These are phyloP conservation scores for Naematelia aurantialba DNA, from an alignment of 768 basidiomycete genomes.

Conservation along the genomic window DNA sequence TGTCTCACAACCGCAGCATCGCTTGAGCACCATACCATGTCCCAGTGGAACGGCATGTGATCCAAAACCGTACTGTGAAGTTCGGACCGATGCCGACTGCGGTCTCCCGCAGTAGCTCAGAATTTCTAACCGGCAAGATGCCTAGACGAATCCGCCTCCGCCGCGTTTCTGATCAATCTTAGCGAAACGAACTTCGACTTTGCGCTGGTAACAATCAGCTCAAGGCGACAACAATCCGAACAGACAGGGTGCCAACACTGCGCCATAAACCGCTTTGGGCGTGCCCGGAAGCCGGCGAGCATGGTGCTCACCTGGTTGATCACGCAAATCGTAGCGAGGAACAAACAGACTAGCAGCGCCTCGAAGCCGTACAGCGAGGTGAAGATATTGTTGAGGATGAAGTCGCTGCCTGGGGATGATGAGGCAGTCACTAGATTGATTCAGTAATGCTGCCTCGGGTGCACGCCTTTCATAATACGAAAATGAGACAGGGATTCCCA, in stretches of 20 bases:
- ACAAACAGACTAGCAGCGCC: constrained; percentile 68
- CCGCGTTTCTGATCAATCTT: constrained; percentile 86
- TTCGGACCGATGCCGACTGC: too few relatives aligned
- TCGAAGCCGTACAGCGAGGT: constrained; percentile 80
- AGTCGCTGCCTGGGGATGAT: constrained; percentile 58
- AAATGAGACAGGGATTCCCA: neutral
- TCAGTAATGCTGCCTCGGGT: neutral
- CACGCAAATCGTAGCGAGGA: constrained; percentile 77
- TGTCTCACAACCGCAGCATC: too few relatives aligned
- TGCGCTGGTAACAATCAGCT: constrained; percentile 55
- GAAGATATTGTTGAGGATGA: constrained; percentile 73
- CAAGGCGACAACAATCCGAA: neutral
- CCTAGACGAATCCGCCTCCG: constrained; percentile 74
- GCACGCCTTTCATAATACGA: neutral
- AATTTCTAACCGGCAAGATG: neutral
- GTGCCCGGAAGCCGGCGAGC: neutral
- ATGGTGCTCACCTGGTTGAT: constrained; percentile 64
- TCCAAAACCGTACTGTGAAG: neutral
- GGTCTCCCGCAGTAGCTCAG: neutral
- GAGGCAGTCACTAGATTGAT: constrained; percentile 14
- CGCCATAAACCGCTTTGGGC: neutral
- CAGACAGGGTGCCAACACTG: neutral
- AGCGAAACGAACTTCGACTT: constrained; percentile 77
- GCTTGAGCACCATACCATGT: too few relatives aligned
- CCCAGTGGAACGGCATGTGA: too few relatives aligned